phyloP scores from a whole-genome alignment of 2,329 filamentous ascomycete genomes.

The Hypocrella siamensis region DNA sequence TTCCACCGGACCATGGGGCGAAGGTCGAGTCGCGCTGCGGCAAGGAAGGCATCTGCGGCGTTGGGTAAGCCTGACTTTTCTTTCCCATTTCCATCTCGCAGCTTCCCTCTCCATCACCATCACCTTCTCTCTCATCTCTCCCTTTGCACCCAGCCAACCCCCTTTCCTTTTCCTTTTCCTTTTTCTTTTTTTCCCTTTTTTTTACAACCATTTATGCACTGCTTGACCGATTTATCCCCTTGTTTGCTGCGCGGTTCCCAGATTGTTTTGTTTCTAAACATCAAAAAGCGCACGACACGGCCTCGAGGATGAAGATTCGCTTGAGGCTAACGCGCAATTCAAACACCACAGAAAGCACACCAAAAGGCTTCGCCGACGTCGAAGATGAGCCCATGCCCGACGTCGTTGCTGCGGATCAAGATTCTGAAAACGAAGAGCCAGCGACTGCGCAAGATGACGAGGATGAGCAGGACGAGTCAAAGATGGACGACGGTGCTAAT shows the following conservation, averaged over 20 bases:
- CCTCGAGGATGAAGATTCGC: slow-evolving; percentile 13
- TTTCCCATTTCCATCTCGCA: slow-evolving; percentile 1
- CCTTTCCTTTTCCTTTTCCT: background rate
- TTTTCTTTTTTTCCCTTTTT: background rate
- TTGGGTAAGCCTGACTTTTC: slow-evolving; percentile 24
- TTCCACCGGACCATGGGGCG: slow-evolving; percentile 16
- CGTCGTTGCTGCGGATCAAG: slow-evolving; percentile 9
- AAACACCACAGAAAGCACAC: slow-evolving; percentile 22
- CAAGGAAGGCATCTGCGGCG: slow-evolving; percentile 35
- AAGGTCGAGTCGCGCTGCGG: slow-evolving; percentile 36
- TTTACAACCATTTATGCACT: background rate
- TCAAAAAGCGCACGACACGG: too few relatives aligned
- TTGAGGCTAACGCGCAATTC: slow-evolving; percentile 17
- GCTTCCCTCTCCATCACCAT: slow-evolving; percentile 1
- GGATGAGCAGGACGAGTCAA: slow-evolving; percentile 16
- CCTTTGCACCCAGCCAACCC: background rate
- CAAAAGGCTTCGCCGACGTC: slow-evolving; percentile 23
- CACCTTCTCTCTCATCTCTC: background rate
- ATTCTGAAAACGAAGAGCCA: slow-evolving; percentile 13
- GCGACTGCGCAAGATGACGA: background rate
- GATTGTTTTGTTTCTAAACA: slow-evolving; percentile 3
- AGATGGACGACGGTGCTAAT: slow-evolving; percentile 22
- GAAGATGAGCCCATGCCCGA: slow-evolving; percentile 25
- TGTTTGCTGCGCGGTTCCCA: too few relatives aligned
- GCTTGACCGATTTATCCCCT: background rate